phyloP scores from a whole-genome alignment of 2,329 filamentous ascomycete species.

The Huntiella abstrusa region DNA sequence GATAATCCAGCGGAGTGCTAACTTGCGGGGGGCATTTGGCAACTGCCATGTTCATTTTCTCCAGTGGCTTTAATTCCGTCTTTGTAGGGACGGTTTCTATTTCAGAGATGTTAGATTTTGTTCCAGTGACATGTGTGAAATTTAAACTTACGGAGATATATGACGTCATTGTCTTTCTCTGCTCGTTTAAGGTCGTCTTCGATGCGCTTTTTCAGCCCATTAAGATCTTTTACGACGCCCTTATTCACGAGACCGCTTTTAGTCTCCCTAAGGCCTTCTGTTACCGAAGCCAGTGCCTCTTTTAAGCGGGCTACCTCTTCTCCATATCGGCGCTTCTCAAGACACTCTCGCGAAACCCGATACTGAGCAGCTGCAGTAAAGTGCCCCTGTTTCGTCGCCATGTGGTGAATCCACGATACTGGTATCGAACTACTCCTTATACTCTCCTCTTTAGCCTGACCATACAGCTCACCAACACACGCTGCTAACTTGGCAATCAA shows the following conservation, averaged over 20 bases:
- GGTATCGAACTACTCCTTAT: slow-evolving; percentile 79
- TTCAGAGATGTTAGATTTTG: slow-evolving; percentile 11
- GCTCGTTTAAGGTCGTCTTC: slow-evolving; percentile 78
- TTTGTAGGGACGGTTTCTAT: slow-evolving; percentile 67
- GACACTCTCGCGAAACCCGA: slow-evolving; percentile 68
- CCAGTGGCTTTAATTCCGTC: slow-evolving; percentile 66
- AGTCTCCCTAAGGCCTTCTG: slow-evolving; percentile 70
- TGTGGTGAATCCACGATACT: slow-evolving; percentile 93
- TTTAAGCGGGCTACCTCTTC: slow-evolving; percentile 79
- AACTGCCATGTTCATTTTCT: slow-evolving; percentile 75
- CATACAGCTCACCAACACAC: slow-evolving; percentile 78
- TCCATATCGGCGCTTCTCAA: slow-evolving; percentile 88
- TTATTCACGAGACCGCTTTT: slow-evolving; percentile 59
- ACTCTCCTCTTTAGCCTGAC: slow-evolving; percentile 62
- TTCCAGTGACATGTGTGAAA: background rate
- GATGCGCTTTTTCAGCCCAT: slow-evolving; percentile 63
- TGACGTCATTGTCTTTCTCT: slow-evolving; percentile 91
- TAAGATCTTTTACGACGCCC: slow-evolving; percentile 61
- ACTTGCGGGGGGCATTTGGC: slow-evolving; percentile 66
- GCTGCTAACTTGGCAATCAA: slow-evolving; percentile 83
- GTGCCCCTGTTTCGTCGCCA: slow-evolving; percentile 91
- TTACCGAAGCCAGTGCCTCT: slow-evolving; percentile 67
- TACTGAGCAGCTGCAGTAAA: slow-evolving; percentile 94
- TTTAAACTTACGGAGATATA: slow-evolving; percentile 51
- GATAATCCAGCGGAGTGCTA: slow-evolving; percentile 55